Percentiles rank a stretch among this genome's conserved stretches.
Conservation (phyloP, 306 rosid genomes). For the Prinsepia uniflora region DNA sequence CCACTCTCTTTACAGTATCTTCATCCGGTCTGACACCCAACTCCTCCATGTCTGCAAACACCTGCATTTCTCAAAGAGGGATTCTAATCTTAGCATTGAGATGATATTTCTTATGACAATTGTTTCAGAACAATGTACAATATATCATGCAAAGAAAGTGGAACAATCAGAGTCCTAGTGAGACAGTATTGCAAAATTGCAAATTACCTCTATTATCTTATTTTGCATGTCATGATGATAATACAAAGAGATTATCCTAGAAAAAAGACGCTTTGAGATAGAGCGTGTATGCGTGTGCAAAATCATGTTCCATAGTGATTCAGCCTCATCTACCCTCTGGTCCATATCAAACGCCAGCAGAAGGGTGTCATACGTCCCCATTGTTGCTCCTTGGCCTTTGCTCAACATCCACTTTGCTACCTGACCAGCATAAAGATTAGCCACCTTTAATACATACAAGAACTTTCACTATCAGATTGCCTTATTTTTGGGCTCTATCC, state of each 20-base stretch:
- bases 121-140: neutral
- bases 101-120: neutral
- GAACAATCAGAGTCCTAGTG: slow-evolving; percentile 5
- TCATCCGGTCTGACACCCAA: slow-evolving; percentile 75
- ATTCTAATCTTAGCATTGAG: slow-evolving; percentile 6
- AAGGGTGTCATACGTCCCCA: slow-evolving; percentile 89
- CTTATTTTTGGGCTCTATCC: neutral
- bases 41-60: slow-evolving; percentile 92
- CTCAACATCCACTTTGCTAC: slow-evolving; percentile 96
- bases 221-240: slow-evolving; percentile 64
- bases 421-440: slow-evolving; percentile 38
- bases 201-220: slow-evolving; percentile 64
- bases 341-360: slow-evolving; percentile 87
- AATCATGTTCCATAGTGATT: slow-evolving; percentile 95
- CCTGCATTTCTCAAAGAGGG: slow-evolving; percentile 36
- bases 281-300: slow-evolving; percentile 64
- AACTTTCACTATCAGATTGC: neutral
- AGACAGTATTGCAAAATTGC: slow-evolving; percentile 13
- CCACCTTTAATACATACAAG: slow-evolving; percentile 10
- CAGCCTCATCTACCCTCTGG: slow-evolving; percentile 84
- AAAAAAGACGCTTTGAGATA: slow-evolving; percentile 71
- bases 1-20: slow-evolving; percentile 74
- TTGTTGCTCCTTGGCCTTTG: slow-evolving; percentile 92
- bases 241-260: slow-evolving; percentile 78
- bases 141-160: neutral